These are phyloP conservation scores for Biscogniauxia sp. DNA, from an alignment of 2,329 filamentous ascomycete species.

Conservation along the genomic window DNA sequence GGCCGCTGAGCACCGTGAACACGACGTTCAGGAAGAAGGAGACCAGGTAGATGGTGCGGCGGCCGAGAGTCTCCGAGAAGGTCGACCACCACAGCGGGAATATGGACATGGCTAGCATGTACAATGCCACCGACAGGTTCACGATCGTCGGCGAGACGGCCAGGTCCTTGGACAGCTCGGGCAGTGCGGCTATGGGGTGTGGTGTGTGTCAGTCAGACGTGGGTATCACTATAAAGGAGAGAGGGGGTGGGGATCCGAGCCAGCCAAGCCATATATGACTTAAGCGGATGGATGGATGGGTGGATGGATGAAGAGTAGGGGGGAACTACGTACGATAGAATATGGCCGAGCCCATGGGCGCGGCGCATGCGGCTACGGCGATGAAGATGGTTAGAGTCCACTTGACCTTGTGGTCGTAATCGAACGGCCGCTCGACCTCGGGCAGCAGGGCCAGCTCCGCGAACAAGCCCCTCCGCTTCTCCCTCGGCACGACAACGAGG, in stretches of 20 bases:
- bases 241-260: no score
- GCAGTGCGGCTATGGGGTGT: conserved; percentile 58
- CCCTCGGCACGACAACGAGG: conserved; percentile 20
- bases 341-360: conserved; percentile 81
- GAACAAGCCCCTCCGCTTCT: conserved; percentile 66
- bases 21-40: conserved; percentile 72
- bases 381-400: conserved; percentile 81
- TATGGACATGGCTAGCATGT: conserved; percentile 80
- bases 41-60: conserved; percentile 73
- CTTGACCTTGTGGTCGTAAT: conserved; percentile 73
- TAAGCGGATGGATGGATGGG: no score
- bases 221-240: background rate
- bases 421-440: conserved; percentile 73
- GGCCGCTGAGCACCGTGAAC: conserved; percentile 67
- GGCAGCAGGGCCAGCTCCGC: conserved; percentile 69
- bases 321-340: conserved; percentile 64
- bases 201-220: conserved; percentile 9
- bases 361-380: conserved; percentile 71
- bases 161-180: conserved; percentile 61
- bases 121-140: conserved; percentile 74
- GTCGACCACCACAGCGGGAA: conserved; percentile 87
- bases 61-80: conserved; percentile 71
- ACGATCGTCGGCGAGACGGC: conserved; percentile 62
- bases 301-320: background rate
- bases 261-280: no score